Conservation (phyloP, 768 basidiomycete species). For the Cubamyces sp. region DNA sequence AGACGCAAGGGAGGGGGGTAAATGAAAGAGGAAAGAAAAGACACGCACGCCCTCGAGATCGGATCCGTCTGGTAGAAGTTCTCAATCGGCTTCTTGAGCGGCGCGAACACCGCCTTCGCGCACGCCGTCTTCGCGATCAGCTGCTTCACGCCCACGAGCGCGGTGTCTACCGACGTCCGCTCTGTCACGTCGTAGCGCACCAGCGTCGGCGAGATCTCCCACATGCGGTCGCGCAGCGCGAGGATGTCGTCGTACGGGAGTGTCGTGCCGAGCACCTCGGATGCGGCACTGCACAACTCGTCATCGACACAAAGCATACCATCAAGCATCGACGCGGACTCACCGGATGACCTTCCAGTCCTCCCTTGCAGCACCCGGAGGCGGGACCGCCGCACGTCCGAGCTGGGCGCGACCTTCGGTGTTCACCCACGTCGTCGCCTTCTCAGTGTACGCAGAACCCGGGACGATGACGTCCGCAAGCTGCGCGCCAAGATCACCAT, state of each 20-base stretch:
- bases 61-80: constrained; percentile 98
- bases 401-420: constrained; percentile 95
- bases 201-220: constrained; percentile 93
- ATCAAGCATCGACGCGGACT: too few relatives aligned
- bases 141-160: constrained; percentile 66
- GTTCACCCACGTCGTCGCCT: constrained; percentile 91
- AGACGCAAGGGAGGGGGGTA: too few relatives aligned
- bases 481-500: constrained; percentile 95
- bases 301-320: too few relatives aligned
- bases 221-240: constrained; percentile 86
- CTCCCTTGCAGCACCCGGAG: constrained; percentile 92
- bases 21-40: too few relatives aligned
- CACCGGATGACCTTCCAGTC: constrained; percentile 98
- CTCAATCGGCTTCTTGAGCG: constrained; percentile 80
- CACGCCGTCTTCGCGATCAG: constrained; percentile 55
- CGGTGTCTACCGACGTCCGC: constrained; percentile 71
- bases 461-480: constrained; percentile 97
- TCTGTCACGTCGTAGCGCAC: constrained; percentile 86
- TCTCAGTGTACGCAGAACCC: constrained; percentile 93
- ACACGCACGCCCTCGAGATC: constrained; percentile 89
- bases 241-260: constrained; percentile 91
- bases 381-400: constrained; percentile 87
- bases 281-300: too few relatives aligned
- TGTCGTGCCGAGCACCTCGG: constrained; percentile 77
- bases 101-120: constrained; percentile 59